These are phyloP conservation scores for Geosmithia putterillii DNA, from an alignment of 2,329 filamentous ascomycete genomes.

Conservation along the genomic window DNA sequence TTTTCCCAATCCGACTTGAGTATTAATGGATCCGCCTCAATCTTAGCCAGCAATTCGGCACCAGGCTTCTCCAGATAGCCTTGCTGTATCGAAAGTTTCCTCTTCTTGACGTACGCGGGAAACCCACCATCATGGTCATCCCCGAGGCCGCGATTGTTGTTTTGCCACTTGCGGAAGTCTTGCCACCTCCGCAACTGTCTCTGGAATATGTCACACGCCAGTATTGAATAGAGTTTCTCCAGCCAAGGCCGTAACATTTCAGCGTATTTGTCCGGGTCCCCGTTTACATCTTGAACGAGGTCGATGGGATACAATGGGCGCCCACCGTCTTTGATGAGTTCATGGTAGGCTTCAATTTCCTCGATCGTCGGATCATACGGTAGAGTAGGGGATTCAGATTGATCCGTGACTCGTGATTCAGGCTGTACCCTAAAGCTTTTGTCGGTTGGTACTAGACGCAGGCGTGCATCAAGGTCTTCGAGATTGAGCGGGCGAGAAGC, in stretches of 20 bases:
- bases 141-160: slow-evolving; percentile 10
- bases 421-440: not conserved
- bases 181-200: slow-evolving; percentile 14
- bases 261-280: slow-evolving; percentile 9
- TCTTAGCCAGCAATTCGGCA: not conserved
- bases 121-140: slow-evolving; percentile 9
- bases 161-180: slow-evolving; percentile 17
- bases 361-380: too few relatives aligned
- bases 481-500: not conserved
- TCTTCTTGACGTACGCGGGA: not conserved
- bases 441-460: not conserved
- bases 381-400: not conserved
- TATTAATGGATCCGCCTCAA: not conserved
- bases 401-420: not conserved
- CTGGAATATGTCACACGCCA: slow-evolving; percentile 8
- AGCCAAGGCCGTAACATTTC: slow-evolving; percentile 16
- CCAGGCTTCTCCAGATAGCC: not conserved
- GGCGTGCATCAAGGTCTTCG: slow-evolving; percentile 1
- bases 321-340: slow-evolving; percentile 16
- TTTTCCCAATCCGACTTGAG: not conserved
- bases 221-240: not conserved
- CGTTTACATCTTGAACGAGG: slow-evolving; percentile 11
- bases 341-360: slow-evolving; percentile 12
- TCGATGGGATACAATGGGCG: slow-evolving; percentile 15
- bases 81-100: not conserved